These are phyloP conservation scores for Backusella australiensis DNA, from an alignment of 192 early-diverging fungal species.

Conservation along the genomic window DNA sequence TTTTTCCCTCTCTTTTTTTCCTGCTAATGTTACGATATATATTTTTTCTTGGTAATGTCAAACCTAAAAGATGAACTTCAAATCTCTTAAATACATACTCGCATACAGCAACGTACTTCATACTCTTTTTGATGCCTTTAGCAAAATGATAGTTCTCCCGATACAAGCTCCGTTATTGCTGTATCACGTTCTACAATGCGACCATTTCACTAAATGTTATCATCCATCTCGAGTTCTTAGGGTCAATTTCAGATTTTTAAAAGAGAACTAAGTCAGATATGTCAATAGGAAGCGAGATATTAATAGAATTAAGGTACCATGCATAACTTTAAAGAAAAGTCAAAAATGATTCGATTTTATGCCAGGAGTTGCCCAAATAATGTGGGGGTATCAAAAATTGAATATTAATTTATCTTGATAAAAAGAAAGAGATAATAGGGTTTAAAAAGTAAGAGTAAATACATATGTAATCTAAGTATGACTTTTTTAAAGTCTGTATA, in stretches of 20 bases:
- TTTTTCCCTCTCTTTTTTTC: background rate
- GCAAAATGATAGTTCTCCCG: background rate
- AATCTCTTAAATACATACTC: background rate
- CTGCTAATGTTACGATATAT: background rate
- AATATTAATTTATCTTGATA: slow-evolving; percentile 5
- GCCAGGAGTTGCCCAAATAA: background rate
- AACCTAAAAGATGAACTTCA: background rate
- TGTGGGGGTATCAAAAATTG: slow-evolving; percentile 3
- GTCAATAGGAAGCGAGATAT: background rate
- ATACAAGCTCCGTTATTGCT: background rate
- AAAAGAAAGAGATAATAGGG: background rate
- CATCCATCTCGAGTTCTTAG: background rate
- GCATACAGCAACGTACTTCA: background rate
- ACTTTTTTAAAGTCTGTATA: slow-evolving; percentile 20
- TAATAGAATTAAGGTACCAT: background rate
- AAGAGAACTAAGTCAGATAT: background rate
- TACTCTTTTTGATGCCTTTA: background rate
- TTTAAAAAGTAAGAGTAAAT: background rate
- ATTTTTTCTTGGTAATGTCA: background rate
- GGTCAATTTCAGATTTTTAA: background rate
- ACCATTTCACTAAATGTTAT: background rate
- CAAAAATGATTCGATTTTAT: background rate
- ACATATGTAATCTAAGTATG: background rate
- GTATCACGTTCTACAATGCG: background rate
- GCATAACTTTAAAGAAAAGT: background rate